Conservation (phyloP, 768 basidiomycete genomes). For the Gymnopilus dilepis region DNA sequence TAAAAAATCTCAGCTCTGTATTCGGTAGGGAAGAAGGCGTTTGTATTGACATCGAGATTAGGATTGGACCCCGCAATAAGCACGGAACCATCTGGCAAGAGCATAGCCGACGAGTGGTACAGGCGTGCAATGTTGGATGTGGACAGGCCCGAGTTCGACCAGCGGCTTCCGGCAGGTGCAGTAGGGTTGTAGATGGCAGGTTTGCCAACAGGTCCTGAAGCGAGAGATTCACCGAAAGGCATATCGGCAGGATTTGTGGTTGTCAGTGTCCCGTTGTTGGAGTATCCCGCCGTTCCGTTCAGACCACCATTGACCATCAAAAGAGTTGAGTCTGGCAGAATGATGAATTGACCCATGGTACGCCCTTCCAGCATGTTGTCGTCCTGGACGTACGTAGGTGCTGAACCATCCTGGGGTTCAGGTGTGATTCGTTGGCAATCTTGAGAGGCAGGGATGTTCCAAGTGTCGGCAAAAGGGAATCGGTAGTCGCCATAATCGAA, state of each 20-base stretch:
- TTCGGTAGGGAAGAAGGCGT: slow-evolving; percentile 72
- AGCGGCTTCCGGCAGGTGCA: slow-evolving; percentile 70
- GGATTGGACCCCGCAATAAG: slow-evolving; percentile 94
- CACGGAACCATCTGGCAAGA: slow-evolving; percentile 87
- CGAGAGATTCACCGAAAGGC: slow-evolving; percentile 77
- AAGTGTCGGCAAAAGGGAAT: slow-evolving; percentile 74
- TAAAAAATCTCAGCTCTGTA: slow-evolving; percentile 91
- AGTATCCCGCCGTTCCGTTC: slow-evolving; percentile 91
- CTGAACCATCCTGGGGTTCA: slow-evolving; percentile 73
- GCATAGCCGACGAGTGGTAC: slow-evolving; percentile 90
- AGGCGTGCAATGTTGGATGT: slow-evolving; percentile 75
- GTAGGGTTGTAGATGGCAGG: slow-evolving; percentile 86
- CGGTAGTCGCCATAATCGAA: slow-evolving; percentile 79
- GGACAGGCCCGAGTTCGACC: slow-evolving; percentile 69
- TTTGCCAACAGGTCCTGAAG: slow-evolving; percentile 75
- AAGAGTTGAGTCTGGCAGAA: slow-evolving; percentile 76
- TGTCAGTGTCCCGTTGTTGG: slow-evolving; percentile 51
- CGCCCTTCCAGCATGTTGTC: slow-evolving; percentile 77
- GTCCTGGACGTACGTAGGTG: slow-evolving; percentile 67
- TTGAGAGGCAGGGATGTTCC: slow-evolving; percentile 67
- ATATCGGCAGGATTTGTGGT: slow-evolving; percentile 54
- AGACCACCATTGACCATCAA: slow-evolving; percentile 81
- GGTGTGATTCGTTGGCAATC: slow-evolving; percentile 89
- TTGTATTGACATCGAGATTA: slow-evolving; percentile 77
- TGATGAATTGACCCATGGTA: slow-evolving; percentile 93